Evolutionary conservation across 306 rosid genomes (phyloP), one percentile per base, ranked within the genome.

Genomic region (Macrotyloma uniflorum): DNA sequence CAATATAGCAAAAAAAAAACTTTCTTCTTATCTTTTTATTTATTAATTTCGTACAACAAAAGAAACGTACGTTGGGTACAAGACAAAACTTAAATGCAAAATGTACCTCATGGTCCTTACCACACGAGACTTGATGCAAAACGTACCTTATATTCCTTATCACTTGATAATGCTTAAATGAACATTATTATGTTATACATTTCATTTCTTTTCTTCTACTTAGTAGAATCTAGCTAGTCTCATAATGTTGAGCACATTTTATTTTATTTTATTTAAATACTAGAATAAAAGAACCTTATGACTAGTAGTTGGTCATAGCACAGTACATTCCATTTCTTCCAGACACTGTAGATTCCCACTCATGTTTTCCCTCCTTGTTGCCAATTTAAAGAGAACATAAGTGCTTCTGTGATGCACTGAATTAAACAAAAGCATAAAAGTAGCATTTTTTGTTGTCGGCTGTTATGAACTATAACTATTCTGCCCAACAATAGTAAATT

Each of bases 261-360:
- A 22, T 3, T n/a, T 62, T 58, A 8, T 53, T 28, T 22, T 4
- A 42, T 23, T 22, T 8, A 19, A 59, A 69, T 9, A 4, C 9
- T 22, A 3, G 59, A 59, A 53, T 22, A 23, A 0, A 4, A 36
- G 42, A 50, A 24, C 14, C 54, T 18, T 11, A 0, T 2, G 20
- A 23, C 33, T 35, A 24, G 24, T 50, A 65, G 66, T 35, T 53
- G 66, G 32, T 51, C 22, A 14, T n/a, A 24, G 61, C 53, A 50
- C 18, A 11, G 8, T 47, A 23, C 38, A 63, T 50, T 65, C 24
- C 50, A 65, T 16, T 35, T 72, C 65, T 49, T 63, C 26, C 20
- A 13, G 15, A 76, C 66, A 33, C 58, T 14, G 9, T 26, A 33
- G n/a, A 79, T 62, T 63, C 71, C 50, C 71, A 71, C 40, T 79